Evolutionary conservation across 2,329 filamentous ascomycete species (phyloP), one percentile per base, ranked within the genome.

Genomic region (Aspergillus melleus): DNA sequence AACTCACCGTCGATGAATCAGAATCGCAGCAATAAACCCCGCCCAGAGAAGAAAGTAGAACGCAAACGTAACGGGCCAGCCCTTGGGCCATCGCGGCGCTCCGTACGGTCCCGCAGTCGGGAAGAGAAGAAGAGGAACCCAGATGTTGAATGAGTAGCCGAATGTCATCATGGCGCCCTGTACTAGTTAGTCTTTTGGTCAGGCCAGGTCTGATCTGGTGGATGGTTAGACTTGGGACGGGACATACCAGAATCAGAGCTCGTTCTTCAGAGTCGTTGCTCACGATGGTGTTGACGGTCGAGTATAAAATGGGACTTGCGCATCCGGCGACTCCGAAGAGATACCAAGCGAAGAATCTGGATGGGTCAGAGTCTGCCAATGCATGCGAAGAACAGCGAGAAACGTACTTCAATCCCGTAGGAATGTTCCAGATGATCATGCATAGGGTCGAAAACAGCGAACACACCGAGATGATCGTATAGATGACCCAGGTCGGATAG

Each of bases 341-440:
- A 59, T 78, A 80, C 77, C 77, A 80, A 1, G 77, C 77, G 16
- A 78, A 66, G 59, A 80, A 79, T 39, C 76, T 72, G 26, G 3
- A 19, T 29, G 1, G 10, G 29, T 32, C 12, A 16, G n/a, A 19
- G 8, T 14, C 22, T 10, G 8, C 58, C 42, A 46, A 42, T 29
- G 2, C 26, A 29, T 29, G 26, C 26, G 8, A 8, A 29, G 26
- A 29, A 8, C 26, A 29, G 26, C 9, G 26, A 9, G 9, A 0
- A 8, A 16, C 72, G 53, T 61, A 79, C 77, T 81, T 81, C n/a
- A 82, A 68, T 1, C 71, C 75, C 2, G 74, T 80, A 0, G 82
- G 81, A n/a, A 83, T 81, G 16, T 76, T 70, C 81, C 81, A 83
- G 11, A 82, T 67, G 2, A 80, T 75, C 70, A 83, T 79, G 57